Base-by-base conservation (phyloP, 129 eudicot genomes). In the Rutidosis leptorrhynchoides region DNA sequence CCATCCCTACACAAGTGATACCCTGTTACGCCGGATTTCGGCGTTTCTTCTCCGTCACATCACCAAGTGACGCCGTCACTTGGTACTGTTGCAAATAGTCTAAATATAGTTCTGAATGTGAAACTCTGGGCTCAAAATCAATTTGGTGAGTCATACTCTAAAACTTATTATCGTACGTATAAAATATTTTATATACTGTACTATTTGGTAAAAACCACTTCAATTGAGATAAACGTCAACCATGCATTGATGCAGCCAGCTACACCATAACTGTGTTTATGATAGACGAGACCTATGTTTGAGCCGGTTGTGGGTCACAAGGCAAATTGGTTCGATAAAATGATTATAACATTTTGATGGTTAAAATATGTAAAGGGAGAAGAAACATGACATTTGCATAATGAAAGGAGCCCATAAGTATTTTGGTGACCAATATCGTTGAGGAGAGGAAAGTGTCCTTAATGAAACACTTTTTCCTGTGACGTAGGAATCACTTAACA, bases 401-500 rank as follows among this genome's bases (percentile, higher is more conserved):
- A 15, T 49, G 55, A 17, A 49, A n/a, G 55, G 22, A 20, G 22
- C 10, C 12, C 55, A 17, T 48, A n/a, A 17, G 0, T 49, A 17
- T 17, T 6, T 49, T n/a, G 55, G 5, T 49, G 24, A 49, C 19
- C n/a, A n/a, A n/a, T 6, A 1, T 46, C 5, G 54, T 46, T 46
- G 21, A 46, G 16, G 19, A 19, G 19, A 49, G 55, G 55, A 19
- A 49, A 49, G 54, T 49, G 55, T 17, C 10, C 23, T 5, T 4
- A 8, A 22, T 17, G 54, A 48, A 48, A 5, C 21, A 16, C 53
- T 46, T 17, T 48, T 48, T n/a, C 54, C 1, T 12, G 16, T 12
- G 54, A 48, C 54, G 22, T 48, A 48, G 46, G 46, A 15, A 48
- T 17, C 54, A 48, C 54, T 48, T n/a, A 48, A n/a, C 54, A n/a